Evolutionary conservation across 2,329 filamentous ascomycete species (phyloP).

Genomic region (Ophiobolus disseminans): DNA sequence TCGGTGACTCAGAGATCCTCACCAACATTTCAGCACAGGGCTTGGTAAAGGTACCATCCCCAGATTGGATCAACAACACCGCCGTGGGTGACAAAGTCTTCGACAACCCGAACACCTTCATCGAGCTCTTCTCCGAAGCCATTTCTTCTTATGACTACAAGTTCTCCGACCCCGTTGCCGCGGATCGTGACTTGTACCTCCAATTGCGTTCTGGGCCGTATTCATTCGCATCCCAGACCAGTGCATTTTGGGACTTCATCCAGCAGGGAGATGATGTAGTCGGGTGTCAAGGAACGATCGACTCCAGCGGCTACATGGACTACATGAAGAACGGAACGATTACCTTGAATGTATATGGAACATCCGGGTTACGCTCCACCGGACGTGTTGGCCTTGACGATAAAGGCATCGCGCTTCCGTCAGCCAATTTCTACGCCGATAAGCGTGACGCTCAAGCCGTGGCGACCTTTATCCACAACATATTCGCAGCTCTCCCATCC

Average conservation of each 20-base stretch:
- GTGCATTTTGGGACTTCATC: constrained; percentile 61
- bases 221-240: constrained; percentile 61
- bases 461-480: constrained; percentile 58
- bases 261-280: constrained; percentile 53
- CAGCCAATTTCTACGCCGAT: constrained; percentile 55
- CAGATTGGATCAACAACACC: constrained; percentile 59
- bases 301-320: constrained; percentile 54
- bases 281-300: constrained; percentile 62
- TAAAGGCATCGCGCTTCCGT: constrained; percentile 53
- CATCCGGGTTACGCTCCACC: constrained; percentile 60
- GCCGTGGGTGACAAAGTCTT: constrained; percentile 60
- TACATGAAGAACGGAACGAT: constrained; percentile 56
- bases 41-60: constrained; percentile 42
- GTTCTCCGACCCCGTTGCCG: constrained; percentile 53
- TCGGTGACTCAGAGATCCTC: constrained; percentile 39
- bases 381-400: constrained; percentile 57
- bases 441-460: constrained; percentile 58
- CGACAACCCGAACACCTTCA: constrained; percentile 64
- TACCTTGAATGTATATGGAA: constrained; percentile 65
- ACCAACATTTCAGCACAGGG: constrained; percentile 45
- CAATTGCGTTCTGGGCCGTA: constrained; percentile 59
- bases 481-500: constrained; percentile 57
- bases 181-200: constrained; percentile 58
- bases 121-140: constrained; percentile 54
- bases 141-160: constrained; percentile 58